Percentiles rank a stretch among this genome's conserved stretches.
phyloP scores from a whole-genome alignment of 2,329 filamentous ascomycete genomes.

The Orbilia blumenaviensis region DNA sequence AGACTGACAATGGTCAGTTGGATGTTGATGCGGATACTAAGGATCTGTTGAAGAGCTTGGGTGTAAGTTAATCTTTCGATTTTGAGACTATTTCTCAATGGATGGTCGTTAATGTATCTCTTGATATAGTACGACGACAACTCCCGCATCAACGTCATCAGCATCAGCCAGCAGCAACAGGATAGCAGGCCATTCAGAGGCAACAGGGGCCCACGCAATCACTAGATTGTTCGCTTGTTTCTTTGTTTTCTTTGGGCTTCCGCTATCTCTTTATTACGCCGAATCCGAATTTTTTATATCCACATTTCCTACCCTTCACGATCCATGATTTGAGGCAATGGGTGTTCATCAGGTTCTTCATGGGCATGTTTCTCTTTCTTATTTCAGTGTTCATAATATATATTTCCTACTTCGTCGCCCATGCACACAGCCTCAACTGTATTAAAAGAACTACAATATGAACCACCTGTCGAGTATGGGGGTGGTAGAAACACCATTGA shows the following conservation, averaged over 20 bases:
- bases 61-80: conserved; percentile 73
- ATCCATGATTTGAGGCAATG: conserved; percentile 50
- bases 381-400: conserved; percentile 52
- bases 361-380: conserved; percentile 53
- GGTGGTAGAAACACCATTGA: conserved; percentile 34
- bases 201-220: conserved; percentile 56
- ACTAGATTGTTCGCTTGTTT: conserved; percentile 58
- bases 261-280: conserved; percentile 30
- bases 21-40: conserved; percentile 98
- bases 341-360: conserved; percentile 54
- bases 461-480: conserved; percentile 15
- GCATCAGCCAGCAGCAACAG: conserved; percentile 84
- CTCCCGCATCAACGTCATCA: conserved; percentile 94
- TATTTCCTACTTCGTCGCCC: conserved; percentile 36
- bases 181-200: conserved; percentile 57
- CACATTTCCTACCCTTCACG: conserved; percentile 45
- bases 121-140: conserved; percentile 79
- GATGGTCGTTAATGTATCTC: neutral
- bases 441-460: conserved; percentile 47
- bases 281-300: conserved; percentile 46
- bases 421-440: conserved; percentile 45
- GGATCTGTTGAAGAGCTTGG: conserved; percentile 97
- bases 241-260: conserved; percentile 54
- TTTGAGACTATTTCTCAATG: conserved; percentile 65
- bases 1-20: conserved; percentile 90